Conservation (phyloP, 1,284 basidiomycete genomes). For the Rhodotorula sp. region DNA sequence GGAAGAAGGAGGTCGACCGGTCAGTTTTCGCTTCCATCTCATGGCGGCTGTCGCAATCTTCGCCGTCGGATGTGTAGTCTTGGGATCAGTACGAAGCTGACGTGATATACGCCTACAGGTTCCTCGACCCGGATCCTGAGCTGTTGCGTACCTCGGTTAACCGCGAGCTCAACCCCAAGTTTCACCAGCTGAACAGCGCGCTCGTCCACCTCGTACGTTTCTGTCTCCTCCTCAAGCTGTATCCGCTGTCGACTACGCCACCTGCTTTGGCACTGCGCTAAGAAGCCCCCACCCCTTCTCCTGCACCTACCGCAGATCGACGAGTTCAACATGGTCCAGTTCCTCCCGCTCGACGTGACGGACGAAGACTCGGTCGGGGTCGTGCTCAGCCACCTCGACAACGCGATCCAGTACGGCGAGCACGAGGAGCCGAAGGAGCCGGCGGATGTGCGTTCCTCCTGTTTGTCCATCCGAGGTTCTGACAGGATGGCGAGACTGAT, state of each 20-base stretch:
- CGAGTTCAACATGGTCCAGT: conserved; percentile 96
- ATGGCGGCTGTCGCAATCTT: not conserved
- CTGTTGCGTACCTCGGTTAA: conserved; percentile 72
- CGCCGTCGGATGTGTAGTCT: not conserved
- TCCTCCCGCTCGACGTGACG: conserved; percentile 90
- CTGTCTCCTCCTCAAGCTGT: no score
- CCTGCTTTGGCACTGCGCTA: not conserved
- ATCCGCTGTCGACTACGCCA: no score
- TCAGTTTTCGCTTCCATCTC: conserved; percentile 49
- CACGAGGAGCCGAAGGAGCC: conserved; percentile 50
- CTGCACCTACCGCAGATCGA: conserved; percentile 69
- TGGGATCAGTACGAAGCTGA: not conserved
- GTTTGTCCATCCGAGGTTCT: not conserved
- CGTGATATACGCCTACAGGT: conserved; percentile 58
- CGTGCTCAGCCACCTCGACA: conserved; percentile 93
- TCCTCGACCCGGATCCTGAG: conserved; percentile 95
- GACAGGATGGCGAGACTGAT: not conserved
- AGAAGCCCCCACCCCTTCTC: not conserved
- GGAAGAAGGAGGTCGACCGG: conserved; percentile 73
- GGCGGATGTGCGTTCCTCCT: conserved; percentile 33
- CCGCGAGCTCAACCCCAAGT: conserved; percentile 73
- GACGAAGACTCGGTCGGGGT: conserved; percentile 85
- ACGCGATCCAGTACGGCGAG: conserved; percentile 52
- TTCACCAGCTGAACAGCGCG: conserved; percentile 90
- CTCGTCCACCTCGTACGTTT: conserved; percentile 82